These are phyloP conservation scores for Chytriomyces sp. DNA, from an alignment of 192 early-diverging fungal genomes.

Conservation along the genomic window DNA sequence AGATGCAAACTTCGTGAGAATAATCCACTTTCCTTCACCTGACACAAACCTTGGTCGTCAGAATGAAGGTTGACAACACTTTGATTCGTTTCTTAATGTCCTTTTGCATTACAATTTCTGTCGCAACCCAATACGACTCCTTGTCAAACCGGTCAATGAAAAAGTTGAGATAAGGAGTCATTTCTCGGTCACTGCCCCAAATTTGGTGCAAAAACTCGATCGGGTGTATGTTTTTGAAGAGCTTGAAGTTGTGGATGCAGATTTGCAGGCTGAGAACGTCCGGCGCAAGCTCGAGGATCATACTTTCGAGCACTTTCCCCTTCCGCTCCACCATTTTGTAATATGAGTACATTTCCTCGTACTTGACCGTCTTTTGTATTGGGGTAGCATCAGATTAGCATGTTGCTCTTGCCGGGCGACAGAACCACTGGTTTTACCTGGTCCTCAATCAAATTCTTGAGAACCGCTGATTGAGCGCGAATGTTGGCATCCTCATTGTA, in stretches of 20 bases:
- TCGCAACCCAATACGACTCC: conserved; percentile 64
- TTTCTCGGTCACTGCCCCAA: conserved; percentile 55
- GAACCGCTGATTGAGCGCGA: conserved; percentile 24
- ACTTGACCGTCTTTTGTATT: conserved; percentile 31
- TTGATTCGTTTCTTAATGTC: conserved; percentile 57
- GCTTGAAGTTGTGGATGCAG: conserved; percentile 57
- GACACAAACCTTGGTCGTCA: conserved; percentile 52
- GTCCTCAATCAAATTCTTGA: conserved; percentile 40
- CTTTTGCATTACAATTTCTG: conserved; percentile 53
- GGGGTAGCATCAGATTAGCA: neutral
- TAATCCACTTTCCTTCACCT: neutral
- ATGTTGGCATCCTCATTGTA: conserved; percentile 39
- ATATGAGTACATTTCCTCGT: conserved; percentile 53
- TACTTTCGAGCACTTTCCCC: conserved; percentile 54
- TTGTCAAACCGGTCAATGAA: conserved; percentile 62
- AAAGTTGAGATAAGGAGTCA: conserved; percentile 54
- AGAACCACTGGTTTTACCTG: conserved; percentile 41
- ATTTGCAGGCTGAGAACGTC: conserved; percentile 54
- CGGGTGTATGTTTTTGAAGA: conserved; percentile 63
- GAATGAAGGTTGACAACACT: conserved; percentile 55
- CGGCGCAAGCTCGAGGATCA: conserved; percentile 48
- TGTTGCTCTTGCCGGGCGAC: neutral
- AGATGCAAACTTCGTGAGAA: no score
- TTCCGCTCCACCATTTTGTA: conserved; percentile 49
- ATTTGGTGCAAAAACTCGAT: conserved; percentile 66